Percentiles rank a stretch among this genome's conserved stretches.
Evolutionary conservation across 2,329 filamentous ascomycete species (phyloP).

Genomic region (Scortechinia acanthostroma): DNA sequence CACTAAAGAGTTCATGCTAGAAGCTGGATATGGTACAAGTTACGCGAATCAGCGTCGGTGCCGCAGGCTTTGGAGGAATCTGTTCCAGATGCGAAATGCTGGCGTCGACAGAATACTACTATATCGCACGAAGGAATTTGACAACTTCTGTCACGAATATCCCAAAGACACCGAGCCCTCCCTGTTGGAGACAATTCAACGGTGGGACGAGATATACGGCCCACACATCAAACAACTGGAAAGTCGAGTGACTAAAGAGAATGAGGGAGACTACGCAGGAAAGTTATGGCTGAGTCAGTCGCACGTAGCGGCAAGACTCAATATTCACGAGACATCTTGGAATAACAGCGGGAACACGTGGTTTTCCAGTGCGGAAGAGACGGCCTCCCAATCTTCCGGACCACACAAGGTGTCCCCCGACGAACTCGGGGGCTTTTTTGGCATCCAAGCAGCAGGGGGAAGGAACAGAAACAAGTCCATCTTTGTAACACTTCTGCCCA

Average conservation of each 20-base stretch:
- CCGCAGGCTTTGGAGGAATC: background rate
- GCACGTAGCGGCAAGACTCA: background rate
- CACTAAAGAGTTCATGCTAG: background rate
- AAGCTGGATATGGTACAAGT: background rate
- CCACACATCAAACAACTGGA: background rate
- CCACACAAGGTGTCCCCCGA: background rate
- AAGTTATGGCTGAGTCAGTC: background rate
- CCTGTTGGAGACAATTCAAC: background rate
- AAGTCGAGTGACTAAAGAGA: background rate
- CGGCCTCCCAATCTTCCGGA: background rate
- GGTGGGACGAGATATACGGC: background rate
- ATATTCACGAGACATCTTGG: background rate
- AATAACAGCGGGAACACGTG: background rate
- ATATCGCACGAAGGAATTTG: background rate
- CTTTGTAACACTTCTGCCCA: background rate
- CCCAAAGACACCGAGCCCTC: background rate
- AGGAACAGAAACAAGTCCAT: too few relatives aligned
- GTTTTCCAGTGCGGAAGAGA: background rate
- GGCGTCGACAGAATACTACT: background rate
- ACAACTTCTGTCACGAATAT: background rate
- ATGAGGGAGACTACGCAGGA: background rate
- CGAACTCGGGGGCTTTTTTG: background rate
- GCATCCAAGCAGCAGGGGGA: too few relatives aligned
- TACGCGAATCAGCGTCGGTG: background rate
- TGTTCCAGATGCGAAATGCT: background rate